These are phyloP conservation scores for Hericium rajendrae DNA, from an alignment of 768 basidiomycete genomes.

Conservation along the genomic window DNA sequence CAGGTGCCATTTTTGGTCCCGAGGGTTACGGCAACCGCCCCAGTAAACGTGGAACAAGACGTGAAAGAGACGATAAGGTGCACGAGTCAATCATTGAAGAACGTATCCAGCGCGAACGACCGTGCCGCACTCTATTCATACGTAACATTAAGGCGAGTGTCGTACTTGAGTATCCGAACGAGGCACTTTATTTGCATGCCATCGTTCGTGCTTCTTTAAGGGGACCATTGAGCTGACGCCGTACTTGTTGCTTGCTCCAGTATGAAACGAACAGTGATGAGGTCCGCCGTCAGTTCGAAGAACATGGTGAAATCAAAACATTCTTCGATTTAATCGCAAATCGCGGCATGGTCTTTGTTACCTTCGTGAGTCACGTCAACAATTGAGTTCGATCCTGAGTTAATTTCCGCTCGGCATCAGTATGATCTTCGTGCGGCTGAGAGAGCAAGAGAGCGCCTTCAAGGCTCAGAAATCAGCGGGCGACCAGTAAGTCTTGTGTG, in stretches of 20 bases:
- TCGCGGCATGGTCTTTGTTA: conserved; percentile 98
- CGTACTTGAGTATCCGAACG: background rate
- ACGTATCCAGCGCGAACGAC: conserved; percentile 86
- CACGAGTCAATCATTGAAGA: conserved; percentile 91
- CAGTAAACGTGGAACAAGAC: conserved; percentile 43
- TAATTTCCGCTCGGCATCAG: conserved; percentile 30
- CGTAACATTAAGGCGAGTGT: conserved; percentile 93
- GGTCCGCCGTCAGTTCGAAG: conserved; percentile 79
- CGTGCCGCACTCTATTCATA: conserved; percentile 93
- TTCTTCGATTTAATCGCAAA: conserved; percentile 94
- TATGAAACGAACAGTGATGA: conserved; percentile 85
- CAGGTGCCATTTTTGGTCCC: conserved; percentile 46
- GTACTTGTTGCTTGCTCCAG: conserved; percentile 28
- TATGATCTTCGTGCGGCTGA: conserved; percentile 91
- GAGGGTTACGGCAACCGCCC: conserved; percentile 27
- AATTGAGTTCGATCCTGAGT: background rate
- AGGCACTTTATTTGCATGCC: background rate
- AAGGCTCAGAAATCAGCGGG: conserved; percentile 80
- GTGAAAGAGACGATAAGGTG: conserved; percentile 81
- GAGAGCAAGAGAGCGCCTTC: conserved; percentile 81
- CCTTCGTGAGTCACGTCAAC: conserved; percentile 67
- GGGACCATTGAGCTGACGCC: conserved; percentile 4
- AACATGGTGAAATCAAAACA: conserved; percentile 92
- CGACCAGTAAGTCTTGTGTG: conserved; percentile 61
- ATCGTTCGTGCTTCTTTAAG: background rate